A percentile compares a stretch with the other conserved stretches of the same genome.
phyloP scores from a whole-genome alignment of 192 early-diverging fungal genomes.

The Chytriomyces sp. region DNA sequence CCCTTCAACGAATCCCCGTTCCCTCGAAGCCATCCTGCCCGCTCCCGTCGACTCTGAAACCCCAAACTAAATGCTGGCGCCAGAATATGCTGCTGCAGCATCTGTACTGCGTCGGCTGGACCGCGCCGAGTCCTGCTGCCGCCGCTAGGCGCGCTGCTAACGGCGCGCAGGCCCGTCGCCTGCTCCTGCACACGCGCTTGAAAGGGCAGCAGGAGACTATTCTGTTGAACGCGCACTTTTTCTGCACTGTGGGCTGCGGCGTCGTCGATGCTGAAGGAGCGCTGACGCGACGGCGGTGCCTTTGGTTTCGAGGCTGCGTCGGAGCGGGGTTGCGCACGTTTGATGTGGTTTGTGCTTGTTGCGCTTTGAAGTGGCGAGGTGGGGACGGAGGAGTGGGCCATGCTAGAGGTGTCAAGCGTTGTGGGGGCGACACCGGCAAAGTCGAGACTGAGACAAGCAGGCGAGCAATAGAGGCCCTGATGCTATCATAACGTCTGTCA shows the following conservation, averaged over 20 bases:
- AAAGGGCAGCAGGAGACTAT: background rate
- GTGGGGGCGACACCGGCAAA: background rate
- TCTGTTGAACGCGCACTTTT: background rate
- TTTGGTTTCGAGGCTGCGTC: background rate
- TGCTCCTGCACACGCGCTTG: background rate
- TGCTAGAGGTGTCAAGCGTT: background rate
- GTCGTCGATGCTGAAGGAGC: background rate
- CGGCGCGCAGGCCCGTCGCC: background rate
- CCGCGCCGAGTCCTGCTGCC: background rate
- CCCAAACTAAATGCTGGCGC: conserved; percentile 3
- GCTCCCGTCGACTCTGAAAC: conserved; percentile 9
- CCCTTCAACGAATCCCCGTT: too few relatives aligned
- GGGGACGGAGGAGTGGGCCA: background rate
- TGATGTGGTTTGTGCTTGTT: background rate
- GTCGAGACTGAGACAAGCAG: conserved; percentile 1
- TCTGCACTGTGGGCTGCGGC: background rate
- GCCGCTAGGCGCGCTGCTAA: background rate
- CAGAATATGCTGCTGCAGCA: conserved; percentile 9
- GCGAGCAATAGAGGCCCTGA: conserved; percentile 20
- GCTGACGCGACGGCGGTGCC: background rate
- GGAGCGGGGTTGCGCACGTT: background rate
- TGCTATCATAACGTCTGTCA: background rate
- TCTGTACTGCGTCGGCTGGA: background rate
- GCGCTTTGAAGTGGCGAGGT: background rate
- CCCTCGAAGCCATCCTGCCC: too few relatives aligned